Conservation (phyloP, 1,284 basidiomycete species). For the Apiotrichum siamense region DNA sequence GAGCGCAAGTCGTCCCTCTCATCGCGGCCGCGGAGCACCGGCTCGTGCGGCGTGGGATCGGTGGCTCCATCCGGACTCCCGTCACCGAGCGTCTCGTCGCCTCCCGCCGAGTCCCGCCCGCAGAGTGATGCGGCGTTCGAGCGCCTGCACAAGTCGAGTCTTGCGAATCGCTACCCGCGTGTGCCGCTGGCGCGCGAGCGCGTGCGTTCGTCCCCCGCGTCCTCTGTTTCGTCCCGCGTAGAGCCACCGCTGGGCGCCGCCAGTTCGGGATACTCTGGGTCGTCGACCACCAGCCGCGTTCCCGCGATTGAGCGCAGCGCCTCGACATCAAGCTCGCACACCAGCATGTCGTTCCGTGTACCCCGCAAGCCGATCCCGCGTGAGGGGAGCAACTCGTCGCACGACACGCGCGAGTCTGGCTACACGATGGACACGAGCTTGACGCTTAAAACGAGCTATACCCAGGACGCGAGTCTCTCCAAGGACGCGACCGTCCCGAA, state of each 20-base stretch:
- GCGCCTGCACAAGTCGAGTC: not conserved
- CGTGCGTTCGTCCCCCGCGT: not conserved
- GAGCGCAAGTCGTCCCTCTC: not conserved
- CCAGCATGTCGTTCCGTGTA: not conserved
- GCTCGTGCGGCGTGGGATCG: not conserved
- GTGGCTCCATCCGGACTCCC: not conserved
- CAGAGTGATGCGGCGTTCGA: not conserved
- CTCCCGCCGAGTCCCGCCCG: not conserved
- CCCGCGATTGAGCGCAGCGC: not conserved
- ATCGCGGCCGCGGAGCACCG: not conserved
- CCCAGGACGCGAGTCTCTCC: not conserved
- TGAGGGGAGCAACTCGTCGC: not conserved
- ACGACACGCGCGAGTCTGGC: not conserved
- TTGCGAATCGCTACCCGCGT: not conserved
- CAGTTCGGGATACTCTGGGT: too few species aligned
- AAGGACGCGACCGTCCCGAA: not conserved
- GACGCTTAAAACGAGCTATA: not conserved
- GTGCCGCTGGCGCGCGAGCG: not conserved
- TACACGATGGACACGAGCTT: not conserved
- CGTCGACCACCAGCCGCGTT: not conserved
- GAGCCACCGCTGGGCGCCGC: not conserved
- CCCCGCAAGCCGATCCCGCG: conserved; percentile 1
- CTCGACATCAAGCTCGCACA: not conserved
- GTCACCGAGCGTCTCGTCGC: not conserved
- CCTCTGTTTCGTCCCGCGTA: not conserved